These are phyloP conservation scores for Zanthoxylum bungeanum DNA, from an alignment of 345 rosid genomes.

Conservation along the genomic window DNA sequence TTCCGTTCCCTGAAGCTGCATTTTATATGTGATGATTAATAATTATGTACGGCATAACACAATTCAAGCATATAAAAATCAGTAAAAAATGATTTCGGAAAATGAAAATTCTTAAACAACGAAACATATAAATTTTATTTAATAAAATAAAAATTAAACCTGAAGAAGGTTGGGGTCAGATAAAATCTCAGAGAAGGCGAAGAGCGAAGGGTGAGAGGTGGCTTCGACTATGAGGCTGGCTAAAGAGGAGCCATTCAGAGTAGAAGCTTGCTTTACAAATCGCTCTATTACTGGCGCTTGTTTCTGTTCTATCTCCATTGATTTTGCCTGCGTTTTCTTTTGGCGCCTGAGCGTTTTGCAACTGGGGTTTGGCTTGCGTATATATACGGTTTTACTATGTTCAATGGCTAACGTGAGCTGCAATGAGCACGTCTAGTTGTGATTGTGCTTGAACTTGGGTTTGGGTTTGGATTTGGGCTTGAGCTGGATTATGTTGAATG, in stretches of 20 bases:
- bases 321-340: no score
- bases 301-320: constrained; percentile 42
- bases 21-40: not conserved
- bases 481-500: not conserved
- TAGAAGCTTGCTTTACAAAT: constrained; percentile 35
- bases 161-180: constrained; percentile 45
- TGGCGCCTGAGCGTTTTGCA: not conserved
- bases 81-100: not conserved
- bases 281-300: constrained; percentile 35
- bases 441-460: no score
- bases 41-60: not conserved
- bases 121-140: not conserved
- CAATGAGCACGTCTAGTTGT: not conserved
- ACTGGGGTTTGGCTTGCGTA: not conserved
- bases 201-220: constrained; percentile 86
- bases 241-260: constrained; percentile 12
- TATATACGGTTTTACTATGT: not conserved
- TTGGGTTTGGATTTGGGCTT: no score
- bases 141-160: no score
- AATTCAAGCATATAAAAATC: not conserved
- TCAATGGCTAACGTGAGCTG: no score
- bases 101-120: not conserved
- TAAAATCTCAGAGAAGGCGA: constrained; percentile 94
- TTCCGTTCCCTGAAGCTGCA: constrained; percentile 84
- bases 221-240: constrained; percentile 50